Percentiles rank a stretch among this genome's conserved stretches.
phyloP scores from a whole-genome alignment of 495 filamentous ascomycete species.

The Penicillium flavigenum region DNA sequence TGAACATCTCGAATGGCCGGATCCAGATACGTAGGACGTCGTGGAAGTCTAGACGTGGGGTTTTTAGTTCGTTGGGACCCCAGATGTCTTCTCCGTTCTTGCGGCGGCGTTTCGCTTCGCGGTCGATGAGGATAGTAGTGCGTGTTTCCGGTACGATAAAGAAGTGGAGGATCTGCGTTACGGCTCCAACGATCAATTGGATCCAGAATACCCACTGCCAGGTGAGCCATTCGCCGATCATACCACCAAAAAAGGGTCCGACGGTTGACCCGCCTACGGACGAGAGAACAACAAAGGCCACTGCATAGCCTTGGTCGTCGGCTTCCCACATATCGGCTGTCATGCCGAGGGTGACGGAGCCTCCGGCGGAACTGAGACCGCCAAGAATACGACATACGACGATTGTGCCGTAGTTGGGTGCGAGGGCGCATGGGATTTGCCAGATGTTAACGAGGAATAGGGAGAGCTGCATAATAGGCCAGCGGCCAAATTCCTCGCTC shows the following conservation, averaged over 20 bases:
- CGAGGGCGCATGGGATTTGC: constrained; percentile 69
- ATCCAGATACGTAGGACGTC: constrained; percentile 62
- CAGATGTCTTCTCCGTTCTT: constrained; percentile 59
- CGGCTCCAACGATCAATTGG: constrained; percentile 70
- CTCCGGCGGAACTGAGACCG: constrained; percentile 71
- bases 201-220: constrained; percentile 84
- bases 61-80: constrained; percentile 61
- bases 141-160: constrained; percentile 69
- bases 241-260: constrained; percentile 77
- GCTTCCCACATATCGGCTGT: constrained; percentile 77
- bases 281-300: constrained; percentile 73
- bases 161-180: constrained; percentile 63
- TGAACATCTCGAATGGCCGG: constrained; percentile 76
- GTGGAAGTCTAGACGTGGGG: constrained; percentile 48
- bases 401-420: constrained; percentile 66
- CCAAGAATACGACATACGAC: constrained; percentile 66
- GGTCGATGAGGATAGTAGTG: constrained; percentile 63
- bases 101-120: constrained; percentile 63
- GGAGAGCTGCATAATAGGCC: constrained; percentile 68
- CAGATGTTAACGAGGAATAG: constrained; percentile 72
- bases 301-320: constrained; percentile 62
- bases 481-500: constrained; percentile 77
- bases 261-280: constrained; percentile 74
- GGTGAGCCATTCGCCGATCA: constrained; percentile 61
- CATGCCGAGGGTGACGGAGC: constrained; percentile 80